phyloP scores from a whole-genome alignment of 2,329 filamentous ascomycete species.

The Aspergillus pseudoterreus region DNA sequence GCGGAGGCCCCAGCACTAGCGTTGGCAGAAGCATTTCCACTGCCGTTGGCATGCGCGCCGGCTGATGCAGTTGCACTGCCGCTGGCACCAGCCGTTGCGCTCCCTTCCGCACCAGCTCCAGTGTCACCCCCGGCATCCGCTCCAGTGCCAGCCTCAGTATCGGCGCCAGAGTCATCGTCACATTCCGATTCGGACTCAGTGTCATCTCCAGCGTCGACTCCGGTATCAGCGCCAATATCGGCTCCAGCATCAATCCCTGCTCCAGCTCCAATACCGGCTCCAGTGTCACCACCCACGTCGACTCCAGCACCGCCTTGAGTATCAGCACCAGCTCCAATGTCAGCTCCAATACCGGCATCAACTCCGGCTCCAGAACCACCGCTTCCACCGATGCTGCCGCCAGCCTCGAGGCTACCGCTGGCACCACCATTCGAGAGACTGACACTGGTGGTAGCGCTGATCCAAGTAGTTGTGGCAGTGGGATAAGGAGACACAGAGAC shows the following conservation, averaged over 20 bases:
- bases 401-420: background rate
- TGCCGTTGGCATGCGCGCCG: background rate
- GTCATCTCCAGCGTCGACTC: background rate
- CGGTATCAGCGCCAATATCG: too few species aligned
- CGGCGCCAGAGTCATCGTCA: background rate
- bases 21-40: background rate
- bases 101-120: background rate
- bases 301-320: too few species aligned
- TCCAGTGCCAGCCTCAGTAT: background rate
- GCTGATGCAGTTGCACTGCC: background rate
- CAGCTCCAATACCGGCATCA: background rate
- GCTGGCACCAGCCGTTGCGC: background rate
- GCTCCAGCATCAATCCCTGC: background rate
- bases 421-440: background rate
- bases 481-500: background rate
- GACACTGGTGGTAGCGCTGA: background rate
- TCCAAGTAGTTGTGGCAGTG: background rate
- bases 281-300: background rate
- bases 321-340: background rate
- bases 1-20: conserved; percentile 4
- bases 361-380: background rate
- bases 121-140: background rate
- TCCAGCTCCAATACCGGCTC: background rate
- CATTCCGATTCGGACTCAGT: background rate
- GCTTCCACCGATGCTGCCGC: background rate